Evolutionary conservation across 306 rosid genomes (phyloP).

Genomic region (Erythrophleum fordii): DNA sequence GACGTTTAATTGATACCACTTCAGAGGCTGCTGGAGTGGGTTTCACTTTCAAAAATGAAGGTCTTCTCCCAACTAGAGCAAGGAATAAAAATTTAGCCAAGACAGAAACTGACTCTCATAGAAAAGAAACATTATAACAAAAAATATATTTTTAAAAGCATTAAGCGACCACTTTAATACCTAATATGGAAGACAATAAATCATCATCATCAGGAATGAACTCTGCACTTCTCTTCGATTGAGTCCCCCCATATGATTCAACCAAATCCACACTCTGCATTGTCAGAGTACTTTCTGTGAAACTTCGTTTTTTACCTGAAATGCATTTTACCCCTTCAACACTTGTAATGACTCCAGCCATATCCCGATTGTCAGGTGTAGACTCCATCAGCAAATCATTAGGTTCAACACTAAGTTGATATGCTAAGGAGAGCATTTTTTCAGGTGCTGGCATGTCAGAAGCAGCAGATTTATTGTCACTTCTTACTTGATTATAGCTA

Average conservation of each 20-base stretch:
- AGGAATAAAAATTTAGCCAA: slow-evolving; percentile 41
- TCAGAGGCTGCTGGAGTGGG: slow-evolving; percentile 78
- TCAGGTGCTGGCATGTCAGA: slow-evolving; percentile 78
- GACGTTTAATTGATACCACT: slow-evolving; percentile 57
- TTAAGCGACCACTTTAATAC: slow-evolving; percentile 47
- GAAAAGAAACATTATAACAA: slow-evolving; percentile 20
- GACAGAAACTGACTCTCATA: slow-evolving; percentile 21
- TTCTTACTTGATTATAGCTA: slow-evolving; percentile 42
- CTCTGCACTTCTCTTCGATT: slow-evolving; percentile 63
- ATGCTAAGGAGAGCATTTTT: slow-evolving; percentile 66
- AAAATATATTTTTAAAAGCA: slow-evolving; percentile 25
- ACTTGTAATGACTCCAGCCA: slow-evolving; percentile 45
- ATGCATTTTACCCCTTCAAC: slow-evolving; percentile 46
- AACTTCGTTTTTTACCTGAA: slow-evolving; percentile 85
- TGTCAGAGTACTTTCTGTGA: slow-evolving; percentile 80
- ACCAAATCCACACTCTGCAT: slow-evolving; percentile 70
- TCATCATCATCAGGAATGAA: slow-evolving; percentile 95
- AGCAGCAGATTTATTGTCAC: slow-evolving; percentile 53
- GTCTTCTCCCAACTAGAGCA: slow-evolving; percentile 82
- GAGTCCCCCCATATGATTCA: slow-evolving; percentile 69
- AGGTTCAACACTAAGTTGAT: slow-evolving; percentile 50
- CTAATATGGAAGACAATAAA: slow-evolving; percentile 94
- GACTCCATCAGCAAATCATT: slow-evolving; percentile 59
- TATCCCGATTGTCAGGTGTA: slow-evolving; percentile 64
- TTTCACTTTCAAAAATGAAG: slow-evolving; percentile 83